Percentiles rank a stretch among this genome's conserved stretches.
These are phyloP conservation scores for Collybiopsis confluens DNA, from an alignment of 768 basidiomycete species.

Conservation along the genomic window DNA sequence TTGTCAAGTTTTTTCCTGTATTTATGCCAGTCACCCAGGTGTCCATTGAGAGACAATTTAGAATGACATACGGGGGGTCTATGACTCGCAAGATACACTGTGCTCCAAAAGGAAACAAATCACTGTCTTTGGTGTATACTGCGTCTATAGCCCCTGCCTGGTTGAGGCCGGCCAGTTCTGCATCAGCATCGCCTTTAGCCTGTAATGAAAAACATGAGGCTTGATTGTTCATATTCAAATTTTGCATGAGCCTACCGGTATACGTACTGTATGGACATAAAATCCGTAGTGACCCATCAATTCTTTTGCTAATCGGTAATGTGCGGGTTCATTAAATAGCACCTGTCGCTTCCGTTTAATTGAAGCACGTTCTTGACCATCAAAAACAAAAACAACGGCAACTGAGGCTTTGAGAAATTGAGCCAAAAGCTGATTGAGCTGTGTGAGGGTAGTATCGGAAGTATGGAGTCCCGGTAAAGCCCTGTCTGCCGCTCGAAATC, in stretches of 20 bases:
- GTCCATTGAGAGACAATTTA: no score
- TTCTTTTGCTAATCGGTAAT: background rate
- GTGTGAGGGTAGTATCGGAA: background rate
- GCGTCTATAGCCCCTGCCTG: slow-evolving; percentile 55
- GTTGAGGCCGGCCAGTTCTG: slow-evolving; percentile 62
- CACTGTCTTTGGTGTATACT: slow-evolving; percentile 65
- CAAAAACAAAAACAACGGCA: background rate
- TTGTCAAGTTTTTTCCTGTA: background rate
- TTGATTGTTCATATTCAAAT: no score
- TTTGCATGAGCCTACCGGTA: no score
- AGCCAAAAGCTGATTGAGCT: background rate
- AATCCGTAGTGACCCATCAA: background rate
- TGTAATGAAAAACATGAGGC: background rate
- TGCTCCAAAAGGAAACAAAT: slow-evolving; percentile 63
- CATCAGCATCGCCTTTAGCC: slow-evolving; percentile 57
- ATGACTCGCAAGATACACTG: slow-evolving; percentile 39
- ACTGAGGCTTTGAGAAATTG: background rate
- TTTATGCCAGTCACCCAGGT: no score
- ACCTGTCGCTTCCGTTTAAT: background rate
- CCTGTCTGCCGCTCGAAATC: background rate
- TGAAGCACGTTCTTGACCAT: background rate
- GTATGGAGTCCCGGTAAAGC: background rate
- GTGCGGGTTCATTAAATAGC: no score
- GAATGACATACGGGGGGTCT: no score
- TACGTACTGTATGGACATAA: background rate